Percentiles rank a stretch among this genome's conserved stretches.
Conservation (phyloP, 495 filamentous ascomycete genomes). For the Penicillium roqueforti region DNA sequence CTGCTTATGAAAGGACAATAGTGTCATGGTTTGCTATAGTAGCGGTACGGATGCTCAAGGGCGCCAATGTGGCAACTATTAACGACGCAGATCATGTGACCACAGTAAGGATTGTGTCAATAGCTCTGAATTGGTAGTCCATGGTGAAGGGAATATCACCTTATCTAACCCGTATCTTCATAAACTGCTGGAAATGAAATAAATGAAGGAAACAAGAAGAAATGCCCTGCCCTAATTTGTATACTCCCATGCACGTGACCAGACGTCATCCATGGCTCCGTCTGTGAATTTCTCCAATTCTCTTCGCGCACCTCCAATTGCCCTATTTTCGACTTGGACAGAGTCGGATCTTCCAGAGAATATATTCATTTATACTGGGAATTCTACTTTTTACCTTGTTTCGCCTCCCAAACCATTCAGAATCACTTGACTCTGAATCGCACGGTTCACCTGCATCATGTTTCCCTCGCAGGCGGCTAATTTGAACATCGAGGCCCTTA, state of each 20-base stretch:
- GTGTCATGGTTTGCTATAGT: too few relatives aligned
- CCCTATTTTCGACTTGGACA: not conserved
- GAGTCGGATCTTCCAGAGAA: not conserved
- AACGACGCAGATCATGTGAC: too few relatives aligned
- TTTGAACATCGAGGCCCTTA: constrained; percentile 80
- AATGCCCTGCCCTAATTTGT: not conserved
- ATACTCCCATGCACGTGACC: constrained; percentile 21
- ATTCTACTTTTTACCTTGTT: constrained; percentile 5
- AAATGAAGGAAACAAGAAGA: not conserved
- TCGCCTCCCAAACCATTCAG: constrained; percentile 1
- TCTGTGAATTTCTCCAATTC: constrained; percentile 14
- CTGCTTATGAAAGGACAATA: too few relatives aligned
- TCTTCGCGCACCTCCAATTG: constrained; percentile 1
- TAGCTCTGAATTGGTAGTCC: not conserved
- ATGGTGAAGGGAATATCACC: not conserved
- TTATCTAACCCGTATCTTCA: not conserved
- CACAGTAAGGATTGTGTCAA: too few relatives aligned
- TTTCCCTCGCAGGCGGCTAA: constrained; percentile 63
- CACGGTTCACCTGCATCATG: constrained; percentile 44
- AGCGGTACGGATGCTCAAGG: too few relatives aligned
- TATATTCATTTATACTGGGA: not conserved
- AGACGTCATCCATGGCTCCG: constrained; percentile 23
- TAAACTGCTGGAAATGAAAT: not conserved
- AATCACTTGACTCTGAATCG: constrained; percentile 1
- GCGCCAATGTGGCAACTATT: too few relatives aligned